Conservation (phyloP, 305 asterid species). For the Lippia alba region DNA sequence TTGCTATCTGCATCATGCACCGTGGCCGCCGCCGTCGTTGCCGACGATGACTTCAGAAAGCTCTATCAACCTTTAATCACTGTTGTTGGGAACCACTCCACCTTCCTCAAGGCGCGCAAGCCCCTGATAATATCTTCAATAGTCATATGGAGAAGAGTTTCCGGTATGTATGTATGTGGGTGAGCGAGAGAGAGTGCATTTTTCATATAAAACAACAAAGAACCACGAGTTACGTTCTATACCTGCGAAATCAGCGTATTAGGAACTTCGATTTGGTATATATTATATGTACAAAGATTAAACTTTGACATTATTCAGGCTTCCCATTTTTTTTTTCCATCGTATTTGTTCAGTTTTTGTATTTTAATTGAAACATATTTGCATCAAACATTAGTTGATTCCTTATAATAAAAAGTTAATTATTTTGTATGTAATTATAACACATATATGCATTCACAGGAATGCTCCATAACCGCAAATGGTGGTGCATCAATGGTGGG, state of each 20-base stretch:
- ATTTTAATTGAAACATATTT: no score
- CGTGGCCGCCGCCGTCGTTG: no score
- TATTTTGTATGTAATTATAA: slow-evolving; percentile 17
- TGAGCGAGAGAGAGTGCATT: not conserved
- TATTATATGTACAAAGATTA: slow-evolving; percentile 3
- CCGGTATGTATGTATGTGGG: slow-evolving; percentile 19
- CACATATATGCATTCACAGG: slow-evolving; percentile 35
- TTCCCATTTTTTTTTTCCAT: not conserved
- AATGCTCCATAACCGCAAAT: slow-evolving; percentile 62
- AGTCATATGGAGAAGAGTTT: no score
- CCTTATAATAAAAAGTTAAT: not conserved
- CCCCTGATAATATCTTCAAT: no score
- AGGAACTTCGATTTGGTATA: slow-evolving; percentile 32
- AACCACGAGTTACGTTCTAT: slow-evolving; percentile 9
- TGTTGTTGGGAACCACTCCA: no score
- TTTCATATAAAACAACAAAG: slow-evolving; percentile 24
- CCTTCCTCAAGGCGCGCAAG: no score
- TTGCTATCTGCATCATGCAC: no score
- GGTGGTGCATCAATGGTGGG: slow-evolving; percentile 40
- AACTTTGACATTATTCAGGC: not conserved
- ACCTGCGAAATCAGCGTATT: slow-evolving; percentile 12
- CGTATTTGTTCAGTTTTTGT: not conserved
- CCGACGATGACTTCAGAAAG: no score
- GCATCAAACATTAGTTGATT: no score
- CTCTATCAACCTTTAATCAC: no score